These are phyloP conservation scores for Geotrichum histeridarum DNA, from an alignment of 1,139 yeast species.

Conservation along the genomic window DNA sequence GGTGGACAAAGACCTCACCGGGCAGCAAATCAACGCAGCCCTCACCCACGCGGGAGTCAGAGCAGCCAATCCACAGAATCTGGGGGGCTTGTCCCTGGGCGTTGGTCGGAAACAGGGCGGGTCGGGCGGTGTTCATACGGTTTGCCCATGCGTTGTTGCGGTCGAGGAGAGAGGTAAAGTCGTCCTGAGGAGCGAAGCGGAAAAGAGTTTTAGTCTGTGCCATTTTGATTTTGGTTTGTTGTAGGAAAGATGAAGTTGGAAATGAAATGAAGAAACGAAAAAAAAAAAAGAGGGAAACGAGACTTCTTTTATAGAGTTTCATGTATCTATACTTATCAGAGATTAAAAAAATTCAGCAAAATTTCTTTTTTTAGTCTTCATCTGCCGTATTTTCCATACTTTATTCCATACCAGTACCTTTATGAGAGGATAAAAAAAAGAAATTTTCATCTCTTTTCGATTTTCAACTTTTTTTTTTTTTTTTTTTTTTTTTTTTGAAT, in stretches of 20 bases:
- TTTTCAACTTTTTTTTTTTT: too few species aligned
- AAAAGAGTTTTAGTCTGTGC: slow-evolving; percentile 23
- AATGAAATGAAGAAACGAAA: neutral
- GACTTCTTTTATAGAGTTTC: neutral
- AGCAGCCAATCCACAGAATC: slow-evolving; percentile 93
- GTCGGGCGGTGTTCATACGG: slow-evolving; percentile 53
- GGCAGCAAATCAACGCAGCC: slow-evolving; percentile 69
- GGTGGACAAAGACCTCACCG: slow-evolving; percentile 90
- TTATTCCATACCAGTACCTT: too few species aligned
- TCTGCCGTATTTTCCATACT: too few species aligned
- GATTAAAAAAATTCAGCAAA: neutral
- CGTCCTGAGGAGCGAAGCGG: slow-evolving; percentile 31
- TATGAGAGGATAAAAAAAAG: too few species aligned
- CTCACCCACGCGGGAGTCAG: slow-evolving; percentile 90
- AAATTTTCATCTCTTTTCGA: too few species aligned
- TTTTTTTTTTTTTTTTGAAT: too few species aligned
- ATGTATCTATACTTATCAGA: too few species aligned
- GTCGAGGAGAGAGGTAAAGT: slow-evolving; percentile 55
- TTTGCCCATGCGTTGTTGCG: slow-evolving; percentile 68
- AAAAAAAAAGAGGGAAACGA: neutral
- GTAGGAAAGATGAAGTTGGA: neutral
- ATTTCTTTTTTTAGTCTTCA: too few species aligned
- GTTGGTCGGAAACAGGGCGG: slow-evolving; percentile 61
- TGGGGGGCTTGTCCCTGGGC: slow-evolving; percentile 88
- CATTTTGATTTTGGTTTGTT: neutral